These are phyloP conservation scores for Capronia americana DNA, from an alignment of 2,329 filamentous ascomycete genomes.

Conservation along the genomic window DNA sequence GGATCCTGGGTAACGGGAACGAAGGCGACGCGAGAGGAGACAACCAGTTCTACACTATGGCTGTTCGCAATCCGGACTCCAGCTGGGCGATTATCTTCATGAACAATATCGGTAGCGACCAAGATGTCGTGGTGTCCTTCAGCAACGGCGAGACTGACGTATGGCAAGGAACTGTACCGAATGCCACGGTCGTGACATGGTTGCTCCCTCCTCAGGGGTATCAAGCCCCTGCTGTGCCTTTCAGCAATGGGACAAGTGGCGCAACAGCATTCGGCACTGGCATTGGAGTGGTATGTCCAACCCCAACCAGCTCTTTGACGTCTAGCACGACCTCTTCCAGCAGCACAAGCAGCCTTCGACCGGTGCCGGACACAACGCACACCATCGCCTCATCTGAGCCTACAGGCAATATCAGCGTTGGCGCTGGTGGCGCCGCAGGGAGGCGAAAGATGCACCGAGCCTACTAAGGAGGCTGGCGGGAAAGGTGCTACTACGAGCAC, in stretches of 20 bases:
- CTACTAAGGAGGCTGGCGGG: neutral
- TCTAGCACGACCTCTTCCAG: conserved; percentile 12
- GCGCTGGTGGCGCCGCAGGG: neutral
- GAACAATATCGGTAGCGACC: conserved; percentile 55
- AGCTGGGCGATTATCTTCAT: conserved; percentile 55
- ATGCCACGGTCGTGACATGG: conserved; percentile 44
- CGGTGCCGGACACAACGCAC: conserved; percentile 20
- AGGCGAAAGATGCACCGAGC: neutral
- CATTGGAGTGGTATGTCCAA: conserved; percentile 6
- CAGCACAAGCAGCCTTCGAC: conserved; percentile 15
- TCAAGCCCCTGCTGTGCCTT: conserved; percentile 9
- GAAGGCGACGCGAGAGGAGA: conserved; percentile 55
- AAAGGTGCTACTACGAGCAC: neutral
- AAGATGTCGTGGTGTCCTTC: conserved; percentile 47
- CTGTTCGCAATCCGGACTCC: conserved; percentile 56
- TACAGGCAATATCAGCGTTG: neutral
- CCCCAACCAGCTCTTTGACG: conserved; percentile 4
- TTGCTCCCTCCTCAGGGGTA: conserved; percentile 37
- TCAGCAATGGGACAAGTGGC: conserved; percentile 9
- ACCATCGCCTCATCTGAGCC: conserved; percentile 9
- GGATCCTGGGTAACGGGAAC: conserved; percentile 48
- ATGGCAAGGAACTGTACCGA: conserved; percentile 44
- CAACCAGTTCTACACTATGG: conserved; percentile 54
- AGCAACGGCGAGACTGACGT: conserved; percentile 35
- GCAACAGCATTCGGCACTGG: neutral